Evolutionary conservation across 2,329 filamentous ascomycete genomes (phyloP), one percentile per base, ranked within the genome.

Genomic region (Colletotrichum gigasporum): DNA sequence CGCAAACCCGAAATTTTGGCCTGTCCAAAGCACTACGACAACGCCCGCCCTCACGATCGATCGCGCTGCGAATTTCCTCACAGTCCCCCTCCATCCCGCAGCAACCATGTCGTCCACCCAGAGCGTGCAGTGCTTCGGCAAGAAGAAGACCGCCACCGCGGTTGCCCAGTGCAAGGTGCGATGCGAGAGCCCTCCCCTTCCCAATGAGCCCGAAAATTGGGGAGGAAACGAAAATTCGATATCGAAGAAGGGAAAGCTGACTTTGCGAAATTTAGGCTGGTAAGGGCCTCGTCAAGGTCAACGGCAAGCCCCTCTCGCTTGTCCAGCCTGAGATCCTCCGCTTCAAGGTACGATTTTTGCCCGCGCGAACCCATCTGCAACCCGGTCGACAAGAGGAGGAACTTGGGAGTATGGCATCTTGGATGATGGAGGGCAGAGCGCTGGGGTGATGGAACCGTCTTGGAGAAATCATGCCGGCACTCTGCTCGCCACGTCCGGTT

Each of bases 91-190:
- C 51, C 50, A 61, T 51, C 66, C 56, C 59, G 71, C 76, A 78
- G 79, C 80, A 85, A 92, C 79, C 83, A 93, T 93, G 90, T 90
- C 91, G 83, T 85, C 90, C 77, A 85, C 87, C 76, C 90, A 92
- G 85, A 91, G 89, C 83, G 91, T 94, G 78, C 94, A 97, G 90
- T 97, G 94, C 92, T 97, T 98, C 92, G 94, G 94, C 91, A 97
- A 97, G 91, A 94, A 94, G 89, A 93, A 92, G 89, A 94, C 90
- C 80, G 93, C 93, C 76, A 92, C 90, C 71, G 90, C 90, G 78
- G 93, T 96, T 85, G 93, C 93, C 82, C 92, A 95, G 87, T 95
- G 92, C 60, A 66, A 64, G 59, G 60, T 59, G 55, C 54, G 47
- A 59, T 34, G 34, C 16, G n/a, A 22, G 39, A 37, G 39, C 8